Conservation (phyloP, 768 basidiomycete genomes). For the Tricholoma matsutake region DNA sequence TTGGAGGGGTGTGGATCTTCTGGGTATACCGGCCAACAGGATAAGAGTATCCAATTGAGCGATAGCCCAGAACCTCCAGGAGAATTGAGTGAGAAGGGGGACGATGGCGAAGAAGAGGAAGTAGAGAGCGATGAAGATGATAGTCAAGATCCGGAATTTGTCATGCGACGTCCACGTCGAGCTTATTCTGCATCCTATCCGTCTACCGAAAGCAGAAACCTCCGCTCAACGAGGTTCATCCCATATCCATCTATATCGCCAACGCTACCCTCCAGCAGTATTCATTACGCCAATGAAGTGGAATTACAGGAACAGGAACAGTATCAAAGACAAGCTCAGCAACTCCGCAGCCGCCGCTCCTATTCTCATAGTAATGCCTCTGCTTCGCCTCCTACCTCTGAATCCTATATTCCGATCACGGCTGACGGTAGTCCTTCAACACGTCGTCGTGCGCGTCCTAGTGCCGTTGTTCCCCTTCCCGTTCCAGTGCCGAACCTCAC, state of each 20-base stretch:
- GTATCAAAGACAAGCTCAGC: neutral
- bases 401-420: conserved; percentile 5
- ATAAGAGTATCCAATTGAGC: conserved; percentile 16
- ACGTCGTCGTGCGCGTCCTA: conserved; percentile 18
- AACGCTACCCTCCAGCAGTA: conserved; percentile 6
- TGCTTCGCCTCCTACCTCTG: conserved; percentile 9
- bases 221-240: conserved; percentile 13
- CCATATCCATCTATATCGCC: conserved; percentile 12
- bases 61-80: conserved; percentile 12
- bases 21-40: conserved; percentile 20
- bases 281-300: neutral
- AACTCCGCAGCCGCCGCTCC: conserved; percentile 8
- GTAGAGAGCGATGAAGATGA: conserved; percentile 32
- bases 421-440: neutral
- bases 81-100: conserved; percentile 8
- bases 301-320: conserved; percentile 4
- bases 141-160: conserved; percentile 29
- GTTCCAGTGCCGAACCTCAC: conserved; percentile 46
- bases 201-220: conserved; percentile 6
- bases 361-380: conserved; percentile 10
- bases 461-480: conserved; percentile 36
- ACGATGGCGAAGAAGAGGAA: conserved; percentile 19
- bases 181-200: conserved; percentile 4
- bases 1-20: conserved; percentile 30
- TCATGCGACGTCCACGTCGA: conserved; percentile 24